Conservation (phyloP, 2,329 filamentous ascomycete genomes). For the Niveomyces coronatus region DNA sequence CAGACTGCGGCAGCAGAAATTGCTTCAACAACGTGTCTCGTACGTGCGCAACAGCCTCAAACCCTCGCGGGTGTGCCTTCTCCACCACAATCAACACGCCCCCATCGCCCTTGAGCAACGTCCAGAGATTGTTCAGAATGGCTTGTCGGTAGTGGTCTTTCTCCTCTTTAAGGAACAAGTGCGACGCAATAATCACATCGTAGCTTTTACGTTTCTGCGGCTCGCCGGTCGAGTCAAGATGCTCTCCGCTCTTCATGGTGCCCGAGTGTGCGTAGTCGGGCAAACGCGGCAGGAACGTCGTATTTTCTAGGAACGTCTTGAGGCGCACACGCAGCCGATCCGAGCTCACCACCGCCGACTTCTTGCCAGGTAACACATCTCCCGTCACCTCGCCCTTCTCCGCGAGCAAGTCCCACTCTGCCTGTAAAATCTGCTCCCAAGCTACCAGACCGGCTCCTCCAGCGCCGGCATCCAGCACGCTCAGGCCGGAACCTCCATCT, state of each 20-base stretch:
- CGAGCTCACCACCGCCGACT: constrained; percentile 71
- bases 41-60: constrained; percentile 82
- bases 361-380: constrained; percentile 52
- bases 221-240: constrained; percentile 46
- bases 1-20: constrained; percentile 48
- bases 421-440: constrained; percentile 66
- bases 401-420: constrained; percentile 68
- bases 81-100: constrained; percentile 82
- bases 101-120: constrained; percentile 69
- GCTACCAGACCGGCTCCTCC: constrained; percentile 65
- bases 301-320: constrained; percentile 71
- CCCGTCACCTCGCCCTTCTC: constrained; percentile 35
- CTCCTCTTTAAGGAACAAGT: constrained; percentile 65
- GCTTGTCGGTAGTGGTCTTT: constrained; percentile 69
- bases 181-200: constrained; percentile 83
- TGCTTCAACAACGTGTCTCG: constrained; percentile 68
- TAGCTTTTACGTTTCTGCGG: constrained; percentile 62
- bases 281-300: constrained; percentile 83
- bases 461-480: constrained; percentile 63
- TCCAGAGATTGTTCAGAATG: constrained; percentile 83
- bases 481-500: constrained; percentile 39
- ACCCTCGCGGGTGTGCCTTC: constrained; percentile 83
- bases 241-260: constrained; percentile 42
- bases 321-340: constrained; percentile 64
- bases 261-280: constrained; percentile 70